Percentiles rank a stretch among this genome's conserved stretches.
phyloP scores from a whole-genome alignment of 495 filamentous ascomycete species.

The Aspergillus taichungensis region DNA sequence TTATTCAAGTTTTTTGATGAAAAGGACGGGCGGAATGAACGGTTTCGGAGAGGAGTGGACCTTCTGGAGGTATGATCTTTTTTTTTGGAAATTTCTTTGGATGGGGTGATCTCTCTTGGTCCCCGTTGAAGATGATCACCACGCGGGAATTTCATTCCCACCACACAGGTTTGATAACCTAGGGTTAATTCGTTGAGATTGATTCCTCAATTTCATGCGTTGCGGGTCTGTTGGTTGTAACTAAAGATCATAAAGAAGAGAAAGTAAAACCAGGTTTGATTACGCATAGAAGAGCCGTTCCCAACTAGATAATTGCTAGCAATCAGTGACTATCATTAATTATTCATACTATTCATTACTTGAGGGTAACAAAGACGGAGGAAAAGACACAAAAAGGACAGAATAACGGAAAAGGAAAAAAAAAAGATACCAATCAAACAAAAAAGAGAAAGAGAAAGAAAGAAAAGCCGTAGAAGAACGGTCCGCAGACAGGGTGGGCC shows the following conservation, averaged over 20 bases:
- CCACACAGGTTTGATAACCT: no score
- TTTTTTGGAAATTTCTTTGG: not conserved
- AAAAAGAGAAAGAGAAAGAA: conserved; percentile 11
- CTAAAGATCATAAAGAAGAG: no score
- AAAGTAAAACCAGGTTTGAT: no score
- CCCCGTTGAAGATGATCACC: conserved; percentile 1
- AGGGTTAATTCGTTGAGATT: no score
- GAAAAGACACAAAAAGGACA: not conserved
- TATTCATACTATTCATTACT: no score
- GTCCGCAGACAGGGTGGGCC: conserved; percentile 13
- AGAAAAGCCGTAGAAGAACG: conserved; percentile 14
- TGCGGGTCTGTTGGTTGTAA: no score
- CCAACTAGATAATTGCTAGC: no score
- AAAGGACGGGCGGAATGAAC: not conserved
- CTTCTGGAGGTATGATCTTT: not conserved
- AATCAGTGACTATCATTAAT: no score
- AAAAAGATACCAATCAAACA: conserved; percentile 1
- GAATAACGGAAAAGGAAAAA: not conserved
- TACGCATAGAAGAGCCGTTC: no score
- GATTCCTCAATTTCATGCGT: no score
- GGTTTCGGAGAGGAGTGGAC: not conserved
- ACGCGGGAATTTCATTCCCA: conserved; percentile 6
- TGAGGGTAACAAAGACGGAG: no score
- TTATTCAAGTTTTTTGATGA: not conserved
- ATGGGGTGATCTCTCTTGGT: not conserved